phyloP scores from a whole-genome alignment of 768 basidiomycete species.

The Rhizopogon roseolus region DNA sequence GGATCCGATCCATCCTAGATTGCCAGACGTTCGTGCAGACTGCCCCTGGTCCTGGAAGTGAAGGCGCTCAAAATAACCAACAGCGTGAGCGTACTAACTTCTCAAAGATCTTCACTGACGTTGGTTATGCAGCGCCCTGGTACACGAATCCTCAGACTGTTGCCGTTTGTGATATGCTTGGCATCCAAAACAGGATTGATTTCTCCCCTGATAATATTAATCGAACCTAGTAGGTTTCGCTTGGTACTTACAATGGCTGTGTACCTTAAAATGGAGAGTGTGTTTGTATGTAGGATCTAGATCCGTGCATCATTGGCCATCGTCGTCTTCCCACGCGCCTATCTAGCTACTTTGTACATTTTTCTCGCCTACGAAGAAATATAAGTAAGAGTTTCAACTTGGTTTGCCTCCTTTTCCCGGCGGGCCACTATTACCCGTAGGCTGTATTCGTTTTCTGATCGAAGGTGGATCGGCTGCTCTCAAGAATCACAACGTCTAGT shows the following conservation, averaged over 20 bases:
- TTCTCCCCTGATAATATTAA: slow-evolving; percentile 11
- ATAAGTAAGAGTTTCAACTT: too few relatives aligned
- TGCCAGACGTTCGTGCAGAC: slow-evolving; percentile 69
- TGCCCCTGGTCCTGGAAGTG: slow-evolving; percentile 46
- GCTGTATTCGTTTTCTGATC: not conserved
- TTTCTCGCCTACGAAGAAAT: too few relatives aligned
- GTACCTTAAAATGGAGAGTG: too few relatives aligned
- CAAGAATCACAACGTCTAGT: not conserved
- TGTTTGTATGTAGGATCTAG: too few relatives aligned
- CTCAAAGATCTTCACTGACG: not conserved
- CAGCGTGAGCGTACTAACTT: slow-evolving; percentile 28
- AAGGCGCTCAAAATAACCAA: slow-evolving; percentile 34
- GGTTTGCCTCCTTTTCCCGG: too few relatives aligned
- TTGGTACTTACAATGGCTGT: too few relatives aligned
- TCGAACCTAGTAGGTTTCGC: not conserved
- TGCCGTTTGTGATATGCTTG: slow-evolving; percentile 77
- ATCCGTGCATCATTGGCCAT: too few relatives aligned
- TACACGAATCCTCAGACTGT: slow-evolving; percentile 90
- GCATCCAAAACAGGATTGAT: slow-evolving; percentile 70
- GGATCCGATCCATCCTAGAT: slow-evolving; percentile 38
- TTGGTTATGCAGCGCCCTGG: slow-evolving; percentile 49
- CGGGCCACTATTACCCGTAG: not conserved
- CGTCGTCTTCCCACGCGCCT: not conserved
- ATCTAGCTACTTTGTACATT: too few relatives aligned
- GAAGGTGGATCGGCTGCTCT: not conserved